Evolutionary conservation across 352 stramenopile genomes (phyloP), one percentile per base, ranked within the genome.

Genomic region (Globisporangium nunn): DNA sequence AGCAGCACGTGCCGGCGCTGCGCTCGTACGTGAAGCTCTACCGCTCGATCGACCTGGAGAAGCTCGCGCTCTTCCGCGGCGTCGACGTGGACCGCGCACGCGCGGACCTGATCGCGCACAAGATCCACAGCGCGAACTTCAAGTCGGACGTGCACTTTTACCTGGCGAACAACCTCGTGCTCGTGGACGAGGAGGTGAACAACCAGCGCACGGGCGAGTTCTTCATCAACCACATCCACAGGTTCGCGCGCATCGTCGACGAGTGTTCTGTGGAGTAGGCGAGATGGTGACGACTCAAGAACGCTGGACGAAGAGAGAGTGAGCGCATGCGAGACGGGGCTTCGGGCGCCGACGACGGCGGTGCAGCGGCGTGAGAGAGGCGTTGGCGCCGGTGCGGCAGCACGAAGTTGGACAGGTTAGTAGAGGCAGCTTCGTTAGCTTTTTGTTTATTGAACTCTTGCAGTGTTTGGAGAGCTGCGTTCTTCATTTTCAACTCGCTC

Each of bases 1-100:
- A 98, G 67, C 70, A 87, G 58, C 82, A 86, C 53, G 81, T 98
- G 53, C 78, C 88, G 46, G 93, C 92, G 62, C 80, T 98, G 50
- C 75, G 93, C 54, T 97, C 89, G 50, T 98, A 97, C 78, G 82
- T 99, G 65, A 98, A 97, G 65, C 75, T 99, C 6, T 99, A 99
- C 77, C 97, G 93, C 6, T 97, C 92, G 48, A 97, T 99, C 68
- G 80, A 85, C 43, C 69, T 98, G 39, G 83, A 81, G 41, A 99
- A 99, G 76, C 80, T 99, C 29, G 90, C 90, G 18, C 74, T 76
- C 43, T 98, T 98, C 76, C 82, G 82, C 37, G 85, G 81, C 52
- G 72, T 95, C 52, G 81, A 90, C 44, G 62, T 80, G 1, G 83
- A 90, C 59, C 62, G 70, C 12, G 76, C 84, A 37, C 81, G 81